A percentile compares a stretch with the other conserved stretches of the same genome.
Conservation (phyloP, 495 filamentous ascomycete genomes). For the Acidiella bohemica region DNA sequence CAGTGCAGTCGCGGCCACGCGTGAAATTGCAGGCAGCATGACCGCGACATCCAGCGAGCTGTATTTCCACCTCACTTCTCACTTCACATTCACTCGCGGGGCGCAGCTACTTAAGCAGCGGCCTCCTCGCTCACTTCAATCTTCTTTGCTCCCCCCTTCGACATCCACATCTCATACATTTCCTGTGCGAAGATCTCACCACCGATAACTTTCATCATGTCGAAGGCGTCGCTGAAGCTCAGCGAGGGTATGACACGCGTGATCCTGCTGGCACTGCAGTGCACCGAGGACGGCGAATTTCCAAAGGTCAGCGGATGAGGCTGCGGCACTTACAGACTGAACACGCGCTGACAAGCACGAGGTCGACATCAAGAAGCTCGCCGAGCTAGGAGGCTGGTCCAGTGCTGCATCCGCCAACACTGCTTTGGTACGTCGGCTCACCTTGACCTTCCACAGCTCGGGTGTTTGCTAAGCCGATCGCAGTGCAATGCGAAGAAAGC, state of each 20-base stretch:
- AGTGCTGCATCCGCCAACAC: conserved; percentile 26
- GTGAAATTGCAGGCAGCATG: too few relatives aligned
- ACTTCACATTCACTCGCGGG: too few relatives aligned
- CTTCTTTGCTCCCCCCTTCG: too few relatives aligned
- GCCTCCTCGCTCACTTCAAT: too few relatives aligned
- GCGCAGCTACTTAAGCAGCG: too few relatives aligned
- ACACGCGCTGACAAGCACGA: conserved; percentile 10
- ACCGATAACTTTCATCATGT: too few relatives aligned
- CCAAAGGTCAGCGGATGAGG: conserved; percentile 11
- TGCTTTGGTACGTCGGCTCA: conserved; percentile 21
- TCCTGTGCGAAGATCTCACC: not conserved
- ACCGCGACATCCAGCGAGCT: too few relatives aligned
- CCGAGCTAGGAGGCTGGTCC: conserved; percentile 27
- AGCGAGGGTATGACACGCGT: conserved; percentile 2
- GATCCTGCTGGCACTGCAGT: conserved; percentile 15
- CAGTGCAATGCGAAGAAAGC: conserved; percentile 1
- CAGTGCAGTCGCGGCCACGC: too few relatives aligned
- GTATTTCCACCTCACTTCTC: too few relatives aligned
- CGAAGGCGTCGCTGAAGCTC: too few relatives aligned
- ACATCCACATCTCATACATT: too few relatives aligned
- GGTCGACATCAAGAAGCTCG: conserved; percentile 32
- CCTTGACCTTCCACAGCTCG: not conserved
- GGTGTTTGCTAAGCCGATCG: too few relatives aligned
- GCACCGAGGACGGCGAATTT: conserved; percentile 6
- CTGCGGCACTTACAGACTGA: not conserved